phyloP scores from a whole-genome alignment of 2,329 filamentous ascomycete genomes.

The Tympanopsis confertula region DNA sequence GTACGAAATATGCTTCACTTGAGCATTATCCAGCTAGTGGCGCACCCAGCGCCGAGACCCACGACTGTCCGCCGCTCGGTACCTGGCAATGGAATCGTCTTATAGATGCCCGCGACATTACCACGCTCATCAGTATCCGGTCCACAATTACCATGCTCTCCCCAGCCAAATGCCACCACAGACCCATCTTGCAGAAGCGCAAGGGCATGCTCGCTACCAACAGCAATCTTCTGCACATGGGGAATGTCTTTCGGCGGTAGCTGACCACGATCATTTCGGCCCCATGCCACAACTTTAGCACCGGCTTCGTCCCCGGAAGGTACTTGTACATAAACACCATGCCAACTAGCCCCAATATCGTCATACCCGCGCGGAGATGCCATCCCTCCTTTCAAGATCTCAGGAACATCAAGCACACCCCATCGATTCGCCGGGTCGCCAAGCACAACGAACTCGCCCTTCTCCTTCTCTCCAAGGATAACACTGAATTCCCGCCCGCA shows the following conservation, averaged over 20 bases:
- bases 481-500: conserved; percentile 55
- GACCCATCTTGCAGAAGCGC: conserved; percentile 28
- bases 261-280: conserved; percentile 49
- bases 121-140: conserved; percentile 25
- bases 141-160: conserved; percentile 61
- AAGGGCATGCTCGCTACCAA: conserved; percentile 53
- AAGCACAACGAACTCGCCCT: conserved; percentile 32
- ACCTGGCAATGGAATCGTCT: conserved; percentile 17
- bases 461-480: conserved; percentile 2
- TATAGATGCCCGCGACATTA: conserved; percentile 28
- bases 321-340: conserved; percentile 43
- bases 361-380: too few relatives aligned
- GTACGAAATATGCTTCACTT: too few relatives aligned
- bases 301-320: conserved; percentile 8
- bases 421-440: conserved; percentile 34
- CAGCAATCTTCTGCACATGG: conserved; percentile 31
- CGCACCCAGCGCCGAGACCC: conserved; percentile 43
- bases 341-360: conserved; percentile 44
- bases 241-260: conserved; percentile 35
- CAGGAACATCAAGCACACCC: conserved; percentile 15
- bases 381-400: conserved; percentile 21
- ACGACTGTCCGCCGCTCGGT: conserved; percentile 14
- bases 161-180: conserved; percentile 54
- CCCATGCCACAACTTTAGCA: conserved; percentile 39
- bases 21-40: conserved; percentile 44